These are phyloP conservation scores for Fistulifera solaris DNA, from an alignment of 108 stramenopile species.

Conservation along the genomic window DNA sequence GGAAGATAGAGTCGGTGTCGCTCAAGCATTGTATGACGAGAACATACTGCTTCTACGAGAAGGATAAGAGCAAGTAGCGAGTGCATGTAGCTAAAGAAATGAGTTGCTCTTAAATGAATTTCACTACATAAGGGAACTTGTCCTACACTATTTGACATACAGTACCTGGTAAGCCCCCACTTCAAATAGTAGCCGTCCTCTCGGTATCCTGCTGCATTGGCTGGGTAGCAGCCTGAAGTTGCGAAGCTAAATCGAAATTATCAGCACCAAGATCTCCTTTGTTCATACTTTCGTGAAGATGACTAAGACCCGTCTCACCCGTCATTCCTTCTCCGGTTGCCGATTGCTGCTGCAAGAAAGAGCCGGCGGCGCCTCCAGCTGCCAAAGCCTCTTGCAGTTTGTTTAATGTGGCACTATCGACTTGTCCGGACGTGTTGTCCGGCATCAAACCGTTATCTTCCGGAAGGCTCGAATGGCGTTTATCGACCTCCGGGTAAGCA, in stretches of 20 bases:
- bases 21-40: constrained; percentile 78
- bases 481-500: neutral
- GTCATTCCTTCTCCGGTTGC: neutral
- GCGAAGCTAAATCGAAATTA: neutral
- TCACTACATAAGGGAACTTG: no score
- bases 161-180: no score
- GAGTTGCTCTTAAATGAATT: no score
- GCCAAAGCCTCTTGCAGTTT: constrained; percentile 8
- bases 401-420: neutral
- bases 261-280: neutral
- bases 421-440: neutral
- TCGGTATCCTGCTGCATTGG: no score
- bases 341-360: constrained; percentile 8
- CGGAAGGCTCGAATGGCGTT: neutral
- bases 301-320: neutral
- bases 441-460: neutral
- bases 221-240: constrained; percentile 10
- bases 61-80: neutral
- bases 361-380: neutral
- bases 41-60: constrained; percentile 39
- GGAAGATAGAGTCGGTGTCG: constrained; percentile 85
- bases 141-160: no score
- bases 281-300: neutral
- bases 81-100: no score
- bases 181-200: no score